Evolutionary conservation across 495 filamentous ascomycete genomes (phyloP).

Genomic region (Penicillium paxilli): DNA sequence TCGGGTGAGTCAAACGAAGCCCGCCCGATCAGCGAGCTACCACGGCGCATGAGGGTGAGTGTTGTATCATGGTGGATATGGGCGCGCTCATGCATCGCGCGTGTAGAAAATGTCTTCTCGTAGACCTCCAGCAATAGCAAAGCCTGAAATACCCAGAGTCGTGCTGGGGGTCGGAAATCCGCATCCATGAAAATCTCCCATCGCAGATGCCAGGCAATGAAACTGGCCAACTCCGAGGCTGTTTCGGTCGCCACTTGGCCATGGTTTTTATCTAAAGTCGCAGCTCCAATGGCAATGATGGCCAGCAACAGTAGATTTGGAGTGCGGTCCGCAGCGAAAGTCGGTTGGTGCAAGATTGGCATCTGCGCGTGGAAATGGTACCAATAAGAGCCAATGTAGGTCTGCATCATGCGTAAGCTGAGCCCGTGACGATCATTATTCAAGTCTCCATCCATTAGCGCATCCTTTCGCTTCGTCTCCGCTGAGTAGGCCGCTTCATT

Average conservation of each 20-base stretch:
- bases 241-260: slow-evolving; percentile 69
- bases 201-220: slow-evolving; percentile 86
- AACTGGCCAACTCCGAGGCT: slow-evolving; percentile 77
- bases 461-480: slow-evolving; percentile 72
- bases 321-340: slow-evolving; percentile 84
- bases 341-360: slow-evolving; percentile 91
- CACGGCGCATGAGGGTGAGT: slow-evolving; percentile 90
- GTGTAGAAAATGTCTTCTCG: slow-evolving; percentile 95
- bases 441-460: slow-evolving; percentile 74
- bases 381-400: slow-evolving; percentile 93
- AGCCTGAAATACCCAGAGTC: slow-evolving; percentile 97
- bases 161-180: slow-evolving; percentile 90
- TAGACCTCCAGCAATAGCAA: slow-evolving; percentile 87
- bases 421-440: slow-evolving; percentile 74
- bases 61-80: slow-evolving; percentile 98
- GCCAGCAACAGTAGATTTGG: slow-evolving; percentile 83
- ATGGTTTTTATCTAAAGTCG: slow-evolving; percentile 80
- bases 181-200: slow-evolving; percentile 91
- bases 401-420: slow-evolving; percentile 91
- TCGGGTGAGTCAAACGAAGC: slow-evolving; percentile 86
- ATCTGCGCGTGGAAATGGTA: slow-evolving; percentile 91
- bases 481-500: slow-evolving; percentile 77
- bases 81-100: slow-evolving; percentile 88
- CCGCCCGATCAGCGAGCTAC: slow-evolving; percentile 87
- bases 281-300: slow-evolving; percentile 93